Evolutionary conservation across 2,329 filamentous ascomycete species (phyloP).

Genomic region (Neocucurbitaria cava): DNA sequence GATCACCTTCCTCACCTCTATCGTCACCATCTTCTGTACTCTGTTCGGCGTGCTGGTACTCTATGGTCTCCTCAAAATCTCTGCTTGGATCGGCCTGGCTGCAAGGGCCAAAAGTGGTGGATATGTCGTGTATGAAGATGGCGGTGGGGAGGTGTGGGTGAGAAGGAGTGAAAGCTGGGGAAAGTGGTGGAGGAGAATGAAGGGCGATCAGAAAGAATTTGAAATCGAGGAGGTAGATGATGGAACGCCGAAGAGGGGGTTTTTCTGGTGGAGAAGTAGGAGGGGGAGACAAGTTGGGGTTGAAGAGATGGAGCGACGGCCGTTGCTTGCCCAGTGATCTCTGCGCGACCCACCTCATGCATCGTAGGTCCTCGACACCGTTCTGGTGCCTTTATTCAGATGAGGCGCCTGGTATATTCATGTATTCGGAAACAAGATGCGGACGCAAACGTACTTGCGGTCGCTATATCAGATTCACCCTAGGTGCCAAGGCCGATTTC

Average conservation of each 20-base stretch:
- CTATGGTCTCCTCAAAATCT: conserved; percentile 32
- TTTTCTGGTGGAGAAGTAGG: conserved; percentile 26
- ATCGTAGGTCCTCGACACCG: background rate
- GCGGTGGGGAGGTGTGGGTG: conserved; percentile 39
- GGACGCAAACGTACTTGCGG: no score
- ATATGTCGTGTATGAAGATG: conserved; percentile 37
- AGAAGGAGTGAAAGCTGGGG: conserved; percentile 37
- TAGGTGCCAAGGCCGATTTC: no score
- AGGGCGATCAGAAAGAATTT: conserved; percentile 27
- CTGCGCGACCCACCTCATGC: background rate
- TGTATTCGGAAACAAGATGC: no score
- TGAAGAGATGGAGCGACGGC: conserved; percentile 23
- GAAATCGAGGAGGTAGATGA: conserved; percentile 37
- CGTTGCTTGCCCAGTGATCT: conserved; percentile 22
- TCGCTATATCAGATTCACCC: no score
- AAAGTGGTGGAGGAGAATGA: conserved; percentile 36
- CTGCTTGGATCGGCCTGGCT: conserved; percentile 17
- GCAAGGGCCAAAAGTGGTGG: conserved; percentile 32
- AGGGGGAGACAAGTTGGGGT: conserved; percentile 5
- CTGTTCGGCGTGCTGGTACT: conserved; percentile 48
- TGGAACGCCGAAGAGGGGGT: conserved; percentile 31
- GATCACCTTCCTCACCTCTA: conserved; percentile 53
- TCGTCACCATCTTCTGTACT: conserved; percentile 53
- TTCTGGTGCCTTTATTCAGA: no score
- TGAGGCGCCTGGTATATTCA: no score